Evolutionary conservation across 495 filamentous ascomycete species (phyloP).

Genomic region (Friedmanniomyces simplex): DNA sequence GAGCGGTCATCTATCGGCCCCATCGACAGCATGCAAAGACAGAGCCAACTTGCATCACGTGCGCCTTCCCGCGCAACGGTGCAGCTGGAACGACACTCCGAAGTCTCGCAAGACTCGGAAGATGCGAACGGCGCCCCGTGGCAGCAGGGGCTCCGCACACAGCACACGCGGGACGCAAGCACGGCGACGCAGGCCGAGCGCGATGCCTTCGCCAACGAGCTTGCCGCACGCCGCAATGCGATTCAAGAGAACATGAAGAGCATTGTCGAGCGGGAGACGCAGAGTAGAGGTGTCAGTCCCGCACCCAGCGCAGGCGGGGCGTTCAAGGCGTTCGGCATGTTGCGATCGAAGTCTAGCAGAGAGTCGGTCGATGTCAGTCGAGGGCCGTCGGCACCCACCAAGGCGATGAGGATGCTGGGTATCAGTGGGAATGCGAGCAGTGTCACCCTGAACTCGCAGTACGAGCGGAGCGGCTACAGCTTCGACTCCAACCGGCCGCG

Average conservation of each 20-base stretch:
- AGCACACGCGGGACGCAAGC: slow-evolving; percentile 45
- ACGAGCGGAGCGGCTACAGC: slow-evolving; percentile 17
- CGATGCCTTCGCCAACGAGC: slow-evolving; percentile 70
- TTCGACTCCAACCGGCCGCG: slow-evolving; percentile 10
- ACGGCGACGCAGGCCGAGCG: slow-evolving; percentile 54
- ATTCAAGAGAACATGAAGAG: slow-evolving; percentile 73
- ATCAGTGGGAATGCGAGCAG: slow-evolving; percentile 38
- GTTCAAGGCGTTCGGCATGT: slow-evolving; percentile 54
- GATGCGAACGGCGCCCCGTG: slow-evolving; percentile 21
- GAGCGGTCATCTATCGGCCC: slow-evolving; percentile 7
- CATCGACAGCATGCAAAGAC: slow-evolving; percentile 1
- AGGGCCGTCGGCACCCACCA: slow-evolving; percentile 38
- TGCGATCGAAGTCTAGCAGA: slow-evolving; percentile 57
- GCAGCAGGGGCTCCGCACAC: slow-evolving; percentile 33
- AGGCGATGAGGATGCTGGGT: slow-evolving; percentile 64
- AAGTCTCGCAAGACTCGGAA: slow-evolving; percentile 21
- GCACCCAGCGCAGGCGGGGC: slow-evolving; percentile 41
- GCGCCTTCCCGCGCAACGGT: slow-evolving; percentile 14
- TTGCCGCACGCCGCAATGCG: slow-evolving; percentile 63
- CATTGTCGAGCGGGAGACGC: slow-evolving; percentile 56
- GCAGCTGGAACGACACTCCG: slow-evolving; percentile 4
- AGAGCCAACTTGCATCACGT: slow-evolving; percentile 7
- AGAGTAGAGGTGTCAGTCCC: slow-evolving; percentile 15
- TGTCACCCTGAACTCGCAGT: slow-evolving; percentile 33
- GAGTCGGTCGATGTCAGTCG: slow-evolving; percentile 41